A percentile compares a stretch with the other conserved stretches of the same genome.
Evolutionary conservation across 108 stramenopile genomes (phyloP).

Genomic region (Stephanodiscus triporus): DNA sequence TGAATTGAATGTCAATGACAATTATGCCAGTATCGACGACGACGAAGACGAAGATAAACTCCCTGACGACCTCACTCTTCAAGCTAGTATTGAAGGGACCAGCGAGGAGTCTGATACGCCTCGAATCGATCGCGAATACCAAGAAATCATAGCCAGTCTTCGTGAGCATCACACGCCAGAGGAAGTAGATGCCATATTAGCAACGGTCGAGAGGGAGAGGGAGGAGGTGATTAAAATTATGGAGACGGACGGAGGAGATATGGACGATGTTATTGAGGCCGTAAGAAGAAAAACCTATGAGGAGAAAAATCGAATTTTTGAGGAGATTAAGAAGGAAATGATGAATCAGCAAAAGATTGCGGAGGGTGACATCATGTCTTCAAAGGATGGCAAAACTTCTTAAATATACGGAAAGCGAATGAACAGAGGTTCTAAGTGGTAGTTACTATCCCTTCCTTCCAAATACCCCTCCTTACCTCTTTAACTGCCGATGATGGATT

Average conservation of each 20-base stretch:
- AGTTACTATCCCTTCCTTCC: not conserved
- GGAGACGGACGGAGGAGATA: slow-evolving; percentile 76
- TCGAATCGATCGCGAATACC: slow-evolving; percentile 44
- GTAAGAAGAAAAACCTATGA: slow-evolving; percentile 69
- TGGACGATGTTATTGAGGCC: slow-evolving; percentile 65
- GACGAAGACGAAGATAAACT: slow-evolving; percentile 44
- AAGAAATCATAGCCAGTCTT: slow-evolving; percentile 60
- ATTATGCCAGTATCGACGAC: slow-evolving; percentile 30
- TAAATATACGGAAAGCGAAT: not conserved
- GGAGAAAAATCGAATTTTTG: slow-evolving; percentile 62
- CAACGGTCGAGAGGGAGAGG: slow-evolving; percentile 69
- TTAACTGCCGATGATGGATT: no score
- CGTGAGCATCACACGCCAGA: slow-evolving; percentile 64
- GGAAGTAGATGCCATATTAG: slow-evolving; percentile 78
- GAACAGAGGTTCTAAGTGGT: not conserved
- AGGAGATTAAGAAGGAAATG: slow-evolving; percentile 44
- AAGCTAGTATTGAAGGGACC: slow-evolving; percentile 19
- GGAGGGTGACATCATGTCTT: slow-evolving; percentile 12
- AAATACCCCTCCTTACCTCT: no score
- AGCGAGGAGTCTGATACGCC: slow-evolving; percentile 58
- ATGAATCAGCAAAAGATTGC: slow-evolving; percentile 11
- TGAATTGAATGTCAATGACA: slow-evolving; percentile 15
- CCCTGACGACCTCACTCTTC: slow-evolving; percentile 31
- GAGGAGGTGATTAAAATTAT: slow-evolving; percentile 77
- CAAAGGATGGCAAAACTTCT: not conserved